Percentiles rank a stretch among this genome's conserved stretches.
These are phyloP conservation scores for Termitomyces heimii DNA, from an alignment of 768 basidiomycete species.

Conservation along the genomic window DNA sequence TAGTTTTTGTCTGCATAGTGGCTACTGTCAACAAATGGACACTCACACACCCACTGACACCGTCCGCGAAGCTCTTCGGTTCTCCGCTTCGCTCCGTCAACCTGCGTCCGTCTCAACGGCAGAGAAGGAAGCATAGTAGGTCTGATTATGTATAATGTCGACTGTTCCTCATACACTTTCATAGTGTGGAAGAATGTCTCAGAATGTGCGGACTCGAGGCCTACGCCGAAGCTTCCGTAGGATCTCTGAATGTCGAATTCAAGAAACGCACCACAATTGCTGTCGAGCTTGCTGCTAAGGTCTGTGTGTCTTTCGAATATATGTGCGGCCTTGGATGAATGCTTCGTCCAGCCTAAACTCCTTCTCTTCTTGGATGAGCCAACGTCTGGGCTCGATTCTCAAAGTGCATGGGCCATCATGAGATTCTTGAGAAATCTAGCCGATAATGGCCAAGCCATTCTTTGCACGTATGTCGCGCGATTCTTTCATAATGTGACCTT, in stretches of 20 bases:
- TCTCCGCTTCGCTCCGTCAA: conserved; percentile 79
- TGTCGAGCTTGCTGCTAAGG: conserved; percentile 74
- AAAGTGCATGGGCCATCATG: conserved; percentile 82
- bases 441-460: conserved; percentile 77
- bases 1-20: conserved; percentile 31
- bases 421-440: conserved; percentile 72
- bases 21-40: conserved; percentile 85
- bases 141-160: conserved; percentile 3
- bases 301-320: conserved; percentile 17
- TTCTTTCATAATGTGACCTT: not conserved
- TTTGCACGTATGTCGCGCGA: conserved; percentile 64
- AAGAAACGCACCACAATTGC: conserved; percentile 54
- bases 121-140: conserved; percentile 80
- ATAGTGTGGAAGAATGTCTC: conserved; percentile 41
- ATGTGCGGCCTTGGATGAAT: not conserved
- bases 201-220: conserved; percentile 60
- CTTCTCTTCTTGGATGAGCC: conserved; percentile 88
- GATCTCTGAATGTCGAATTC: conserved; percentile 43
- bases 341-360: conserved; percentile 52
- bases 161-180: not conserved
- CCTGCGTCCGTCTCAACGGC: conserved; percentile 52
- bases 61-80: conserved; percentile 74
- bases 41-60: conserved; percentile 71
- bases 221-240: conserved; percentile 59
- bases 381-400: conserved; percentile 82